phyloP scores from a whole-genome alignment of 805 yeast species.

The Starmerella stellata region DNA sequence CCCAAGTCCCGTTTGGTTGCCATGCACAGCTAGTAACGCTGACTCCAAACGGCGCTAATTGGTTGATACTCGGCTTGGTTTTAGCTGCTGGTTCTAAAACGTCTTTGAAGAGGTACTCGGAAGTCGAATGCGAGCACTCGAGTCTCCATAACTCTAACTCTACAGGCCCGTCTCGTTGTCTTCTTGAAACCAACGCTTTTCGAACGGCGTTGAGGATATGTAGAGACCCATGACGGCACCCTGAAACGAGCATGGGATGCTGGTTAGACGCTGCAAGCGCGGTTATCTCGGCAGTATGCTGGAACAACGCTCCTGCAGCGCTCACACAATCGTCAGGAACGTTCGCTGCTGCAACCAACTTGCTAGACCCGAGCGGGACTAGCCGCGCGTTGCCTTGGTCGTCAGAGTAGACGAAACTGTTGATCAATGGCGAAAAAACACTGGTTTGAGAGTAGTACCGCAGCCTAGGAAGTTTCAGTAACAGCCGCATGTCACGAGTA shows the following conservation, averaged over 20 bases:
- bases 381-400: conserved; percentile 26
- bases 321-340: conserved; percentile 5
- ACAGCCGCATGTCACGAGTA: conserved; percentile 17
- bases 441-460: conserved; percentile 3
- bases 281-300: conserved; percentile 28
- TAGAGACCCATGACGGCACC: conserved; percentile 35
- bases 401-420: conserved; percentile 27
- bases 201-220: conserved; percentile 27
- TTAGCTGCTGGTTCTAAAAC: conserved; percentile 19
- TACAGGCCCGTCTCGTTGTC: conserved; percentile 16
- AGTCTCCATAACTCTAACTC: conserved; percentile 20
- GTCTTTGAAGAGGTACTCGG: conserved; percentile 28
- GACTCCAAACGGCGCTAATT: conserved; percentile 16
- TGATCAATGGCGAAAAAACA: conserved; percentile 16
- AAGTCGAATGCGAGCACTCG: conserved; percentile 27
- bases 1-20: conserved; percentile 41
- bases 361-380: conserved; percentile 24
- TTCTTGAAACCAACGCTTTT: conserved; percentile 17
- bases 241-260: conserved; percentile 33
- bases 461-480: conserved; percentile 6
- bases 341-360: neutral
- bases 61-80: neutral
- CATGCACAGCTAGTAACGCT: conserved; percentile 36
- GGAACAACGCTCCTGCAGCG: conserved; percentile 23
- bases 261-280: conserved; percentile 26